Base-by-base conservation (phyloP, 768 basidiomycete species). In the Calocybe gangraenosa region DNA sequence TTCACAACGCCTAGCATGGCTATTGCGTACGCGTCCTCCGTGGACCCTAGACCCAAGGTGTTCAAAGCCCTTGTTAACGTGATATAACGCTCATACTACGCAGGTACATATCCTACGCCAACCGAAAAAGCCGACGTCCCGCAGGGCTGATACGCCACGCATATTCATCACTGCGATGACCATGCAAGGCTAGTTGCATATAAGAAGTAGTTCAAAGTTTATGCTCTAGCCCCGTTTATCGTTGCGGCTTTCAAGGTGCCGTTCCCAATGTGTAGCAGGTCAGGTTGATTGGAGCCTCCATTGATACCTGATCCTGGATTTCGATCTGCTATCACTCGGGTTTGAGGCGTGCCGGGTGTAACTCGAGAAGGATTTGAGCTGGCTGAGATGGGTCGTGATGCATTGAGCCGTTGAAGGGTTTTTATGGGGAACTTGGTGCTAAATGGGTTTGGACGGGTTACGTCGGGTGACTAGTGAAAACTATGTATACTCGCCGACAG, bases 361-460 rank as follows among this genome's bases (percentile, higher is more conserved):
- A 65, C 51, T 42, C 62, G 58, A 53, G 67, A 42, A 49, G 56
- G 20, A 42, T 46, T 44, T 37, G 54, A 50, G 53, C 58, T 48
- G 25, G 52, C 39, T 54, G 62, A 44, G n/a, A 65, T 57, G 37
- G 65, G 65, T 17, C 75, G 73, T 1, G 75, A 74, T 25, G 83
- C 78, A 50, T 85, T 87, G 37, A 92, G 74, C 11, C 91, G 82
- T 62, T 87, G 85, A 7, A 95, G 76, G 2, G 90, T 90, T 60
- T 94, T 92, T 63, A 93, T 83, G 3, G 93, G 93, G 73, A 97
- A 97, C 62, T 93, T 93, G 19, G 93, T 94, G 54, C 91, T 94
- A 62, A 43, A 23, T 34, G n/a, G 23, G 37, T 40, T 18, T 35
- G n/a, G n/a, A n/a, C n/a, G n/a, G n/a, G 34, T 7, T 35, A 35